phyloP scores from a whole-genome alignment of 176 grass and related monocot species.

The Rhynchospora pubera region DNA sequence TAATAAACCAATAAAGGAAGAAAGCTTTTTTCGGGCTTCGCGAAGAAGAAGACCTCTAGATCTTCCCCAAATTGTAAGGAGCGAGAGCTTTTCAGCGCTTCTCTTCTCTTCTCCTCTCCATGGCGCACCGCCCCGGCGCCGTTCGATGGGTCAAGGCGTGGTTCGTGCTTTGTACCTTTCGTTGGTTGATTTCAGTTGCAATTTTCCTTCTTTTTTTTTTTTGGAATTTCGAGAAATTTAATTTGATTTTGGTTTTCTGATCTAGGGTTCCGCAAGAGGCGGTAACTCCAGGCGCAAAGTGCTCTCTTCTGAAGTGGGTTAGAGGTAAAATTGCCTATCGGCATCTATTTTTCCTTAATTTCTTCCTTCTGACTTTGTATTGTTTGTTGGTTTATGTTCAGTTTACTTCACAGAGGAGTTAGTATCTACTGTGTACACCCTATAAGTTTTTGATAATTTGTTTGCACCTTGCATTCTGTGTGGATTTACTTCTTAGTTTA shows the following conservation, averaged over 20 bases:
- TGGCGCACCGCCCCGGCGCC: not conserved
- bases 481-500: not conserved
- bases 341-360: not conserved
- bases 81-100: not conserved
- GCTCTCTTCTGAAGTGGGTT: slow-evolving; percentile 88
- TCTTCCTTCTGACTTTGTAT: not conserved
- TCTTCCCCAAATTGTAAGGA: not conserved
- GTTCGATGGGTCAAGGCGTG: slow-evolving; percentile 85
- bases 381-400: not conserved
- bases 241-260: slow-evolving; percentile 10
- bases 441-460: not conserved
- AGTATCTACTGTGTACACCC: not conserved
- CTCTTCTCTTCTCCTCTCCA: slow-evolving; percentile 27
- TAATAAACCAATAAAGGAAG: not conserved
- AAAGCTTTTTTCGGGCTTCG: not conserved
- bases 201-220: not conserved
- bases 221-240: slow-evolving; percentile 1
- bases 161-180: slow-evolving; percentile 18
- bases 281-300: slow-evolving; percentile 57
- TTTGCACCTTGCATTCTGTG: not conserved
- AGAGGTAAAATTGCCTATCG: slow-evolving; percentile 40
- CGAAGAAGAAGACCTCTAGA: not conserved
- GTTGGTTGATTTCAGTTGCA: not conserved
- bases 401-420: not conserved
- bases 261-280: slow-evolving; percentile 81